Evolutionary conservation across 805 yeast genomes (phyloP).

Genomic region (Metschnikowia noctiluminum): DNA sequence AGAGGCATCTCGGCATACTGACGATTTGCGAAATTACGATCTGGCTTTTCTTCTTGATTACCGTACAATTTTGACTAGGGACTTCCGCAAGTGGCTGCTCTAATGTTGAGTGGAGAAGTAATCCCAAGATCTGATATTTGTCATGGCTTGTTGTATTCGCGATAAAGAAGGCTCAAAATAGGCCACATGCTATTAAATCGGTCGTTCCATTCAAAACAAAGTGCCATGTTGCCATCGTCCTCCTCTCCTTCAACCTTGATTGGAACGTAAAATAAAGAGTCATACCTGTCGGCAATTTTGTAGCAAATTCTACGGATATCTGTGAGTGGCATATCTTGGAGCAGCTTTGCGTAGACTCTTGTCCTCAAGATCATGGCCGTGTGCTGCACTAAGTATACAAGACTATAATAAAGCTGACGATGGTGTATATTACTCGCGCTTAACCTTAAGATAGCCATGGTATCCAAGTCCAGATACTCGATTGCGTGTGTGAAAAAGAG

Average conservation of each 20-base stretch:
- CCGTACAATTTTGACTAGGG: slow-evolving; percentile 1
- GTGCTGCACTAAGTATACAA: slow-evolving; percentile 8
- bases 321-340: slow-evolving; percentile 25
- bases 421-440: slow-evolving; percentile 2
- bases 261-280: slow-evolving; percentile 26
- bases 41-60: slow-evolving; percentile 4
- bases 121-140: not conserved
- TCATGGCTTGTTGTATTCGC: slow-evolving; percentile 13
- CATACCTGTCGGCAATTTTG: slow-evolving; percentile 22
- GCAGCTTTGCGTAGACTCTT: slow-evolving; percentile 6
- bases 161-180: slow-evolving; percentile 19
- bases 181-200: slow-evolving; percentile 30
- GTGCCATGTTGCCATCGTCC: slow-evolving; percentile 11
- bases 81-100: not conserved
- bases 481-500: slow-evolving; percentile 8
- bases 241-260: slow-evolving; percentile 4
- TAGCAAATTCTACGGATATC: slow-evolving; percentile 24
- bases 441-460: slow-evolving; percentile 13
- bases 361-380: slow-evolving; percentile 8
- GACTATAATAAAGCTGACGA: slow-evolving; percentile 8
- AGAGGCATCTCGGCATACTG: not conserved
- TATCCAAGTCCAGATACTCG: slow-evolving; percentile 11
- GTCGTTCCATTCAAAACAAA: slow-evolving; percentile 20
- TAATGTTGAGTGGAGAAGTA: not conserved
- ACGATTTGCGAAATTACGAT: not conserved